Base-by-base conservation (phyloP, 805 yeast species). In the Sungouiozyma ichnusensis region DNA sequence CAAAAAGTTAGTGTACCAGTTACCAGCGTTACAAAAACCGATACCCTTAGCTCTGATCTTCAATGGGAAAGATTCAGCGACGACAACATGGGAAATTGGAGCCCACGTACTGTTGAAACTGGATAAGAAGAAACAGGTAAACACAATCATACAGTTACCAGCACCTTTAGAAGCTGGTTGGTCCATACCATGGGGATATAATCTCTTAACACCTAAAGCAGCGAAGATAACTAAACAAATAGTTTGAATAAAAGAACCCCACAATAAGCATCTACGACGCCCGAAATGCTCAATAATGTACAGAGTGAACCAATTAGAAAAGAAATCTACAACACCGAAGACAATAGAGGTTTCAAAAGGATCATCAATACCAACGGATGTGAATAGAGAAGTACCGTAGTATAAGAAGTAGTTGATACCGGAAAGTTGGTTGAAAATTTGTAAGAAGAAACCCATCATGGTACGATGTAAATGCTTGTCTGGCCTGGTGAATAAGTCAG, bases 21-120 rank as follows among this genome's bases (percentile, higher is more conserved):
- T 80, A 37, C 74, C 62, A 45, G 79, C 79, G 45, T 73, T 68
- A 35, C 80, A 73, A 67, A 78, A 66, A 44, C 73, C 72, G 60
- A 62, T 59, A 52, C 70, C 73, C 64, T 72, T 47, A 58, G 77
- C 55, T 62, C 79, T 74, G 60, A 79, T 76, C 70, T 85, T 74
- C 56, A 79, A 69, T 62, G 86, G 86, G 65, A 74, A 79, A 40
- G 77, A 69, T 62, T 79, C 85, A 35, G 84, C 73, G 33, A 75
- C 71, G 50, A 79, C 76, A 46, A 76, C 76, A 63, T 68, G 79
- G 42, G 72, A 74, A 53, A 74, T 71, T 54, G 84, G 82, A 50
- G 83, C 85, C 85, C 85, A 79, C 19, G 84, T 74, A 37, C 79
- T 71, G 20, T 85, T 85, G 53, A 79, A 79, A 68, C 70, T 76